phyloP scores from a whole-genome alignment of 2,329 filamentous ascomycete species.

The Alternaria atra region DNA sequence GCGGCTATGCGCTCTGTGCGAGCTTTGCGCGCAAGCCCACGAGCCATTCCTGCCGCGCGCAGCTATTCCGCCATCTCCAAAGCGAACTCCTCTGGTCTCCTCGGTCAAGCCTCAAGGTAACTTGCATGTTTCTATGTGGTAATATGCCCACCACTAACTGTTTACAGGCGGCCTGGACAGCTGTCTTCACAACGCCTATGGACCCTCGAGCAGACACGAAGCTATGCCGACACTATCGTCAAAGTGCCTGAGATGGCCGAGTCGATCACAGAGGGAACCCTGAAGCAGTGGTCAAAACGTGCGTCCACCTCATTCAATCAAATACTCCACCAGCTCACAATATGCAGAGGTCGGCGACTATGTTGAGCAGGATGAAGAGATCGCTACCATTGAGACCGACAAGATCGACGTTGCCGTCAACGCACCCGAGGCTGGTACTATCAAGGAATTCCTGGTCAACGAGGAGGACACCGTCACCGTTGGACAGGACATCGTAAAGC shows the following conservation, averaged over 20 bases:
- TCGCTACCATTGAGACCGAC: slow-evolving; percentile 98
- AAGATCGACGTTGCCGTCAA: slow-evolving; percentile 99
- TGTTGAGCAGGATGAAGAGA: slow-evolving; percentile 95
- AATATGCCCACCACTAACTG: slow-evolving; percentile 22
- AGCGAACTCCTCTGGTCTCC: slow-evolving; percentile 46
- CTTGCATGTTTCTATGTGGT: background rate
- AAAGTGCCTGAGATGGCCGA: slow-evolving; percentile 99
- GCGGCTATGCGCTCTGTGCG: slow-evolving; percentile 40
- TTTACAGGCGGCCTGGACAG: slow-evolving; percentile 40
- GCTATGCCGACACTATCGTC: slow-evolving; percentile 78
- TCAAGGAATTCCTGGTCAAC: slow-evolving; percentile 89
- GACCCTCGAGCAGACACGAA: slow-evolving; percentile 45
- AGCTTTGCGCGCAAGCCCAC: slow-evolving; percentile 42
- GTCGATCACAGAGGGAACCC: slow-evolving; percentile 95
- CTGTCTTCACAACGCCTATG: slow-evolving; percentile 37
- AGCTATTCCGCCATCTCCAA: slow-evolving; percentile 47
- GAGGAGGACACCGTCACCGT: slow-evolving; percentile 97
- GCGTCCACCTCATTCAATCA: slow-evolving; percentile 15
- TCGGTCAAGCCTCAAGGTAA: slow-evolving; percentile 43
- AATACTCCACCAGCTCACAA: slow-evolving; percentile 13
- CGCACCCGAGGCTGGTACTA: slow-evolving; percentile 85
- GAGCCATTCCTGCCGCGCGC: slow-evolving; percentile 40
- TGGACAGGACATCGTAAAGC: slow-evolving; percentile 86
- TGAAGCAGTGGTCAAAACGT: slow-evolving; percentile 94
- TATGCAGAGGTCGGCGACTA: slow-evolving; percentile 80